phyloP scores from a whole-genome alignment of 2,329 filamentous ascomycete species.

The Paracorniculantispora psalliotae region DNA sequence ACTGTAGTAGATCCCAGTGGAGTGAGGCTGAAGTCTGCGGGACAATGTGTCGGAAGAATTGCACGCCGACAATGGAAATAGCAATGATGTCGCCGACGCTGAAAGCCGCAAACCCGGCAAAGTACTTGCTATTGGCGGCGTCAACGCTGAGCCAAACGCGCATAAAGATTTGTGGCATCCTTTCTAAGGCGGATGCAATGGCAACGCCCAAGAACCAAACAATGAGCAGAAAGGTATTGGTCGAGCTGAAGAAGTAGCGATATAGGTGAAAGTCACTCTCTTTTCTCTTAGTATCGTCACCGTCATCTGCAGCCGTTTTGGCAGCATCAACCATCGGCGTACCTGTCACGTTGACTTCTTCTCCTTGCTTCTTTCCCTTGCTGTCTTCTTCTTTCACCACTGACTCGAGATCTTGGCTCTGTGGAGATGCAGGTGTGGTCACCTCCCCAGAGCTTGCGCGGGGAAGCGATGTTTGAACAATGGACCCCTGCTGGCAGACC shows the following conservation, averaged over 20 bases:
- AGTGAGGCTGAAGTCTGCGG: neutral
- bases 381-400: no score
- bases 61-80: neutral
- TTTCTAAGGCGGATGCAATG: neutral
- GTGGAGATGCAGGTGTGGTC: neutral
- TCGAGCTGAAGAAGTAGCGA: neutral
- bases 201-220: neutral
- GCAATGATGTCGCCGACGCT: neutral
- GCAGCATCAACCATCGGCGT: neutral
- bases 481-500: neutral
- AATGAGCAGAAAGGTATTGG: neutral
- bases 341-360: neutral
- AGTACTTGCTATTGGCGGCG: conserved; percentile 11
- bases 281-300: neutral
- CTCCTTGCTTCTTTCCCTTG: neutral
- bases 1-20: neutral
- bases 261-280: neutral
- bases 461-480: neutral
- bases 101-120: neutral
- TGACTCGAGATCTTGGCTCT: no score
- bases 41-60: conserved; percentile 2
- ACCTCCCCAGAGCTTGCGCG: neutral
- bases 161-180: conserved; percentile 9
- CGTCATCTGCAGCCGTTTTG: neutral
- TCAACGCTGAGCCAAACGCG: conserved; percentile 15